Evolutionary conservation across 768 basidiomycete genomes (phyloP).

Genomic region (Pulveroboletus sp.): DNA sequence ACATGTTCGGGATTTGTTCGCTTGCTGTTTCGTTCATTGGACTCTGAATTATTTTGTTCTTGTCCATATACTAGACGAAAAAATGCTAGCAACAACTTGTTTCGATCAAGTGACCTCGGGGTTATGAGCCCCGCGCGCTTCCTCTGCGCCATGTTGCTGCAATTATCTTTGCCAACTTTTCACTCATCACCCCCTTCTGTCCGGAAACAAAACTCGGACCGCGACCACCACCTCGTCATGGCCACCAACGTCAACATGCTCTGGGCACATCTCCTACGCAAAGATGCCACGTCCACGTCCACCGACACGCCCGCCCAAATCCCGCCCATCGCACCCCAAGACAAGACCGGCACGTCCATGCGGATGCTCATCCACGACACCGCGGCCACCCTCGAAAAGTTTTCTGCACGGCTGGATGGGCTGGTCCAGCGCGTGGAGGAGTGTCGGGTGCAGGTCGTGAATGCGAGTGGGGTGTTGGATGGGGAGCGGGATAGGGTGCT

Average conservation of each 20-base stretch:
- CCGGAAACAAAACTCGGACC: background rate
- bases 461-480: constrained; percentile 56
- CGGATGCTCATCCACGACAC: constrained; percentile 74
- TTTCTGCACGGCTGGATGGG: constrained; percentile 54
- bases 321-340: constrained; percentile 48
- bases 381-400: constrained; percentile 66
- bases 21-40: background rate
- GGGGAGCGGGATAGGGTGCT: constrained; percentile 55
- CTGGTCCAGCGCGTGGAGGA: constrained; percentile 51
- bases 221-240: background rate
- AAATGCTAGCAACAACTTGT: constrained; percentile 36
- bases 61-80: no score
- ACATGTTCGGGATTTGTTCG: no score
- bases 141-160: constrained; percentile 46
- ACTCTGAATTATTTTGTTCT: background rate
- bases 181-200: background rate
- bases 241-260: constrained; percentile 26
- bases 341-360: constrained; percentile 68
- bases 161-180: background rate
- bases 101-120: constrained; percentile 49
- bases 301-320: constrained; percentile 19
- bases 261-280: constrained; percentile 58
- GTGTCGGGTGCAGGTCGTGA: constrained; percentile 50
- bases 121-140: constrained; percentile 49
- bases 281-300: constrained; percentile 30